Percentiles rank a stretch among this genome's conserved stretches.
Evolutionary conservation across 441 rosid genomes (phyloP).

Genomic region (Omphalea diandra): DNA sequence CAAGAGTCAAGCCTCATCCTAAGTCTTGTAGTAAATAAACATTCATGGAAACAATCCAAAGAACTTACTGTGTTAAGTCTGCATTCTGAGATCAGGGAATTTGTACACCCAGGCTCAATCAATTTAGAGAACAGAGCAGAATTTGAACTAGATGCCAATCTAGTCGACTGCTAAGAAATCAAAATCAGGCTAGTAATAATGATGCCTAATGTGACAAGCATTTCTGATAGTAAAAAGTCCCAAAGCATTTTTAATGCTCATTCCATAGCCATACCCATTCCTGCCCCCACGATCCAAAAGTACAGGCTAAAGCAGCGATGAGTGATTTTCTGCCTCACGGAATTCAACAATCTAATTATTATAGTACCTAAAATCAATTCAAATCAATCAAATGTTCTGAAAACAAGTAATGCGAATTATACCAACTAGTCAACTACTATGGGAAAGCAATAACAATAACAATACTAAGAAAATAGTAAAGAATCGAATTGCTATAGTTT

Average conservation of each 20-base stretch:
- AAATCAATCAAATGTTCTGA: conserved; percentile 17
- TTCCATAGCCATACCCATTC: too few species aligned
- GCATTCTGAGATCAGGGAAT: too few species aligned
- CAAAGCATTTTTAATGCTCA: too few species aligned
- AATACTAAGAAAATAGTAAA: conserved; percentile 17
- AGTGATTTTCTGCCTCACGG: too few species aligned
- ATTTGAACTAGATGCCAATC: neutral
- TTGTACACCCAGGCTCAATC: too few species aligned
- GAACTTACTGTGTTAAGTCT: too few species aligned
- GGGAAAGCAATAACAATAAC: conserved; percentile 29
- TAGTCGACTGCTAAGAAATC: neutral
- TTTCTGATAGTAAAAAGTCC: too few species aligned
- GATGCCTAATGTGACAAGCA: too few species aligned
- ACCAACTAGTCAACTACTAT: conserved; percentile 21
- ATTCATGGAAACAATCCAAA: too few species aligned
- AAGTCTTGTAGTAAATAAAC: neutral
- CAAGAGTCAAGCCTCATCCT: too few species aligned
- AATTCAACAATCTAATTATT: conserved; percentile 18
- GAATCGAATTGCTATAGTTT: conserved; percentile 27
- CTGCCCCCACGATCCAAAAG: too few species aligned
- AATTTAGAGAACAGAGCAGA: neutral
- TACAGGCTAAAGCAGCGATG: too few species aligned
- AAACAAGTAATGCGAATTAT: conserved; percentile 20
- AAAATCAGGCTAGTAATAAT: neutral
- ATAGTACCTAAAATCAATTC: conserved; percentile 4